Conservation (phyloP, 2,329 filamentous ascomycete genomes). For the Fusarium albosuccineum region DNA sequence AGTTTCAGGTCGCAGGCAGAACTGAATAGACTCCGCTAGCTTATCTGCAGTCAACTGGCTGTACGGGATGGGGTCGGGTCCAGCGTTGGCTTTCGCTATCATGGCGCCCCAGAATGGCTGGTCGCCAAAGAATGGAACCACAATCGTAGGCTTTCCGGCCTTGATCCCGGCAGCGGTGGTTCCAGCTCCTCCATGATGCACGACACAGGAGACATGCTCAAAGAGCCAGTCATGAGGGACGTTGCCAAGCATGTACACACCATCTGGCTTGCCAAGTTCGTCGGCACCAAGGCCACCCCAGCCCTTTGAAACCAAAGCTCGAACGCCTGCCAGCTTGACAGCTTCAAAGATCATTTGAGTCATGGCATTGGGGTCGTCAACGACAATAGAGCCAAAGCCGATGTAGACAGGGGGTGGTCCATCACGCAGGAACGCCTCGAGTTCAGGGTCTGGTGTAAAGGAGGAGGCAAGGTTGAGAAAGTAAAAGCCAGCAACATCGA, state of each 20-base stretch:
- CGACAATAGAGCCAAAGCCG: slow-evolving; percentile 86
- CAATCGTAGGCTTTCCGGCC: slow-evolving; percentile 81
- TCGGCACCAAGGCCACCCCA: slow-evolving; percentile 89
- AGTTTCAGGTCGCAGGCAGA: slow-evolving; percentile 71
- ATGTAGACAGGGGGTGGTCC: slow-evolving; percentile 84
- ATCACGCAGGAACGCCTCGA: slow-evolving; percentile 74
- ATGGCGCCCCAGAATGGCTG: slow-evolving; percentile 88
- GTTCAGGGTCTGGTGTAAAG: slow-evolving; percentile 74
- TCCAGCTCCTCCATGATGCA: slow-evolving; percentile 89
- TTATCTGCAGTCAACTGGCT: slow-evolving; percentile 75
- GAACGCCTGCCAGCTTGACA: slow-evolving; percentile 73
- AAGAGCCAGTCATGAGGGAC: slow-evolving; percentile 93
- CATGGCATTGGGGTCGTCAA: slow-evolving; percentile 79
- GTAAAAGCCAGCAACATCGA: slow-evolving; percentile 82
- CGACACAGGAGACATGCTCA: slow-evolving; percentile 81
- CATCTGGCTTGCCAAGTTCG: slow-evolving; percentile 75
- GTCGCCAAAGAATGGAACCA: slow-evolving; percentile 90
- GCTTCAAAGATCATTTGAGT: slow-evolving; percentile 81
- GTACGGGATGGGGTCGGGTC: slow-evolving; percentile 77
- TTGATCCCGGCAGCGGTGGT: slow-evolving; percentile 90
- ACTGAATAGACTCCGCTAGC: slow-evolving; percentile 73
- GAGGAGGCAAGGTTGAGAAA: slow-evolving; percentile 77
- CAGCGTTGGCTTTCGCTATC: slow-evolving; percentile 78
- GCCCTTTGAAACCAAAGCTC: slow-evolving; percentile 86
- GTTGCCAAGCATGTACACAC: slow-evolving; percentile 86